These are phyloP conservation scores for Penicillium sp. DNA, from an alignment of 2,329 filamentous ascomycete genomes.

Conservation along the genomic window DNA sequence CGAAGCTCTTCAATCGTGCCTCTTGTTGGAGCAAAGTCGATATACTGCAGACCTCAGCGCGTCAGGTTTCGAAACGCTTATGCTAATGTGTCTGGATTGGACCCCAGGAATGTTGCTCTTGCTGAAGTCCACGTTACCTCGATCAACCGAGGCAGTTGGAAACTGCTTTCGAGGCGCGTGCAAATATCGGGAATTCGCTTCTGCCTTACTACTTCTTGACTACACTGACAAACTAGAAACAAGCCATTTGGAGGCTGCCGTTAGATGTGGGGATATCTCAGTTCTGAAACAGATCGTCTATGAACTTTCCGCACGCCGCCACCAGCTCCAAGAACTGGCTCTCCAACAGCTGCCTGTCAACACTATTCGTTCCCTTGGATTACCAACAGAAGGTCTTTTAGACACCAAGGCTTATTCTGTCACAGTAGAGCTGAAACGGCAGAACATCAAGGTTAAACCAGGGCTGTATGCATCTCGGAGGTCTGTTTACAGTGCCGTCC, in stretches of 20 bases:
- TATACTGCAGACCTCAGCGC: neutral
- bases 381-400: neutral
- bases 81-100: neutral
- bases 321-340: neutral
- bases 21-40: neutral
- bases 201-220: neutral
- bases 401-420: neutral
- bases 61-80: neutral
- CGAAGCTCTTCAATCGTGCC: neutral
- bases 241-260: neutral
- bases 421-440: neutral
- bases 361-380: neutral
- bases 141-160: neutral
- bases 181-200: neutral
- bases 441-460: neutral
- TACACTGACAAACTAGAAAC: neutral
- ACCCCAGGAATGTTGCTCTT: neutral
- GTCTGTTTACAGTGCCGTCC: neutral
- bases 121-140: neutral
- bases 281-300: neutral
- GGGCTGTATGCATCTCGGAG: neutral
- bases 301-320: neutral
- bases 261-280: neutral
- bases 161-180: neutral
- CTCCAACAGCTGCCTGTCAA: neutral